phyloP scores from a whole-genome alignment of 2,329 filamentous ascomycete genomes.

The Pseudogymnoascus sp. region DNA sequence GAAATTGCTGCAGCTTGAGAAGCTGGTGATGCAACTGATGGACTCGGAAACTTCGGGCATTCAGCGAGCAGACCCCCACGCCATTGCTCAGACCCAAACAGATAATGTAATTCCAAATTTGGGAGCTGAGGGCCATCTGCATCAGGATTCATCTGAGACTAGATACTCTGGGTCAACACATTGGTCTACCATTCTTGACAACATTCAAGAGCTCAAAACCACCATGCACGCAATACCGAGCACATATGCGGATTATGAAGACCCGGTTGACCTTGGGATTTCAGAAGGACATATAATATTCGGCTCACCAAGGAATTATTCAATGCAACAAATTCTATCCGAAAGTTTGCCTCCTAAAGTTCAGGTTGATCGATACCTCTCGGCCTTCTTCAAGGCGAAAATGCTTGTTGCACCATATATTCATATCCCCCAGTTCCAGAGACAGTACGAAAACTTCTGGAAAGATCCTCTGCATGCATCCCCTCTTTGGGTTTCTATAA shows the following conservation, averaged over 20 bases:
- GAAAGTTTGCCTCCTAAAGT: constrained; percentile 17
- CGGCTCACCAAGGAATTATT: constrained; percentile 12
- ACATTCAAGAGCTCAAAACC: constrained; percentile 19
- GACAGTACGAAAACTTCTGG: constrained; percentile 21
- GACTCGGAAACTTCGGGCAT: background rate
- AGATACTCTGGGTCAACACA: constrained; percentile 18
- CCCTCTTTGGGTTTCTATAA: constrained; percentile 22
- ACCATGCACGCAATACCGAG: constrained; percentile 1
- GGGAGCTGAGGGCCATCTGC: background rate
- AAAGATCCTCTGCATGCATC: constrained; percentile 9
- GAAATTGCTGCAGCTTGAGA: constrained; percentile 15
- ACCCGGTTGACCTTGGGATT: background rate
- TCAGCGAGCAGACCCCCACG: constrained; percentile 14
- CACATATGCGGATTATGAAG: background rate
- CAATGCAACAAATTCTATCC: constrained; percentile 15
- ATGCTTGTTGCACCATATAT: constrained; percentile 18
- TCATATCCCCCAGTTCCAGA: constrained; percentile 19
- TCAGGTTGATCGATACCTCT: constrained; percentile 17
- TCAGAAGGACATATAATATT: constrained; percentile 15
- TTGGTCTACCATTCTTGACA: constrained; percentile 21
- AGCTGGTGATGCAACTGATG: constrained; percentile 16
- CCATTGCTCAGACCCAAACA: background rate
- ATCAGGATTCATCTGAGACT: background rate
- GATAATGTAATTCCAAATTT: background rate
- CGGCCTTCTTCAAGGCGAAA: constrained; percentile 18